These are phyloP conservation scores for Caryopteris hybrid DNA, from an alignment of 305 asterid genomes.

Conservation along the genomic window DNA sequence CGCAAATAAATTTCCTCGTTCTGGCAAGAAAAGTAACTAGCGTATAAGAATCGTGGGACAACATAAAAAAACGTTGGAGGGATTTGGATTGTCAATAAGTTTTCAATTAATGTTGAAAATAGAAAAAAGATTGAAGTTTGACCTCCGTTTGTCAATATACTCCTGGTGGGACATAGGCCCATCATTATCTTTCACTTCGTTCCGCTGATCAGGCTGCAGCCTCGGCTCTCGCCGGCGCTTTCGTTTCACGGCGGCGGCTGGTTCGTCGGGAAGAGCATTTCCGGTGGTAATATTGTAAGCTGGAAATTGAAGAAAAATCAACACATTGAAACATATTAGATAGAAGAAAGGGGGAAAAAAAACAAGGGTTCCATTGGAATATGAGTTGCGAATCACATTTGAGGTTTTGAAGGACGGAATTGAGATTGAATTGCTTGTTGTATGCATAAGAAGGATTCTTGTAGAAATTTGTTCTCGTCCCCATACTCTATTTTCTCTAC, in stretches of 20 bases:
- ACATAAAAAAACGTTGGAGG: background rate
- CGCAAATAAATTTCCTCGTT: background rate
- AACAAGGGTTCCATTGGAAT: background rate
- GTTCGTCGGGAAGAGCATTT: constrained; percentile 28
- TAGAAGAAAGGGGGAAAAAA: background rate
- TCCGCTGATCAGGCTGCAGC: constrained; percentile 23
- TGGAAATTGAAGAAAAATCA: constrained; percentile 23
- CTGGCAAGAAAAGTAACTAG: background rate
- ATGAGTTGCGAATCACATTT: constrained; percentile 32
- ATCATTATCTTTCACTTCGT: constrained; percentile 26
- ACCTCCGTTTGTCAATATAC: constrained; percentile 69
- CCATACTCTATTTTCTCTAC: constrained; percentile 27
- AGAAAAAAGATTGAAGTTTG: background rate
- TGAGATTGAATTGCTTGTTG: constrained; percentile 67
- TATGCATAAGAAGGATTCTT: constrained; percentile 67
- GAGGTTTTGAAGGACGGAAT: constrained; percentile 78
- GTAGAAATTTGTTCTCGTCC: constrained; percentile 64
- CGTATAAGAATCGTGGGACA: background rate
- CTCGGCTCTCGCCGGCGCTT: constrained; percentile 47
- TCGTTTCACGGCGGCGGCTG: constrained; percentile 24
- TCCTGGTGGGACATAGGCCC: constrained; percentile 81
- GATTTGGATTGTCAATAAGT: background rate
- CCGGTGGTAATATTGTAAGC: constrained; percentile 71
- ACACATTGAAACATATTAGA: background rate
- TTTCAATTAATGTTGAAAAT: background rate